Conservation (phyloP, 371 early-diverging fungal species). For the Umbelopsis sp. region DNA sequence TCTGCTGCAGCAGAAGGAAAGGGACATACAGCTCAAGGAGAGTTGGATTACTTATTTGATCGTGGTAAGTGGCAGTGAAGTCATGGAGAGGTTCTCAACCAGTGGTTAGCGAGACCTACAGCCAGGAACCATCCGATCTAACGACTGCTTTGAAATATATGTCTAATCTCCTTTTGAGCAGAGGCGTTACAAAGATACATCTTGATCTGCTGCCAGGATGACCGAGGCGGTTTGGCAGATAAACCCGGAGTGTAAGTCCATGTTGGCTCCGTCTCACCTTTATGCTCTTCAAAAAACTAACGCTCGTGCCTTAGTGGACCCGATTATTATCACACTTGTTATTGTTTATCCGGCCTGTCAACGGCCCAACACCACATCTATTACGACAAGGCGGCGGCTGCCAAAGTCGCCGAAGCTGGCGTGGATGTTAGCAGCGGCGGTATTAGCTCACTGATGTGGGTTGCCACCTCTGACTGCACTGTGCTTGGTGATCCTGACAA, state of each 20-base stretch:
- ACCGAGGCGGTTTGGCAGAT: conserved; percentile 86
- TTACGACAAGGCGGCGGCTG: conserved; percentile 29
- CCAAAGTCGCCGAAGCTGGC: conserved; percentile 29
- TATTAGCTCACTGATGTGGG: conserved; percentile 44
- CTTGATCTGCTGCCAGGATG: conserved; percentile 83
- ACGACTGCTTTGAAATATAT: too few species aligned
- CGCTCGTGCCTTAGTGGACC: conserved; percentile 47
- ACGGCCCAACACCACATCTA: conserved; percentile 55
- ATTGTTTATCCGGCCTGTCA: conserved; percentile 88
- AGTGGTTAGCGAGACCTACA: too few species aligned
- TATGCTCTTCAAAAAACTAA: too few species aligned
- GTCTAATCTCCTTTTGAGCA: conserved; percentile 48
- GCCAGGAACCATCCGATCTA: too few species aligned
- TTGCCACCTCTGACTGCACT: conserved; percentile 35
- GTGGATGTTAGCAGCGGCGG: conserved; percentile 36
- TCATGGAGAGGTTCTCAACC: too few species aligned
- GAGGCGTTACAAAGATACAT: conserved; percentile 88
- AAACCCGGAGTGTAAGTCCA: conserved; percentile 82
- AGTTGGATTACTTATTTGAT: conserved; percentile 11
- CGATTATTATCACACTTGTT: conserved; percentile 97
- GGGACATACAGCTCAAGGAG: not conserved
- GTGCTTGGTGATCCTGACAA: conserved; percentile 61
- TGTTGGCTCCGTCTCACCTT: not conserved
- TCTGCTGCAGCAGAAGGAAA: conserved; percentile 46
- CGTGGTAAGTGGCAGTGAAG: conserved; percentile 23